Percentiles rank a stretch among this genome's conserved stretches.
phyloP scores from a whole-genome alignment of 768 basidiomycete genomes.

The Mycena galericulata region DNA sequence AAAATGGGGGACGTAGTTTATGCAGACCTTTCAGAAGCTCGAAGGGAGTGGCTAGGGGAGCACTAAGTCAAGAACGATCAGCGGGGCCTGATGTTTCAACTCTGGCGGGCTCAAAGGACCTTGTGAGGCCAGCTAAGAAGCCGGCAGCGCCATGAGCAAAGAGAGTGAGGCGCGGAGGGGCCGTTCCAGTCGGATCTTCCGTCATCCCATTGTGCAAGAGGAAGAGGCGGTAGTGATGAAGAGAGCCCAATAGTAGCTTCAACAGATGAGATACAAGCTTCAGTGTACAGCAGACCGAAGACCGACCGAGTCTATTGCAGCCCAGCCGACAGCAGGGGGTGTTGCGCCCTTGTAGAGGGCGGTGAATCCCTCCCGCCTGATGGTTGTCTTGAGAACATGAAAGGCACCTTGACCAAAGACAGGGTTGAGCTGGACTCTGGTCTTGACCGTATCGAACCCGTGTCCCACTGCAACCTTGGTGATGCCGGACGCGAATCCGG shows the following conservation, averaged over 20 bases:
- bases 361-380: slow-evolving; percentile 60
- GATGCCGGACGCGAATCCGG: slow-evolving; percentile 13
- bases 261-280: background rate
- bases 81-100: background rate
- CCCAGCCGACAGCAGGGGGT: slow-evolving; percentile 80
- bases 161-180: slow-evolving; percentile 68
- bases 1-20: slow-evolving; percentile 4
- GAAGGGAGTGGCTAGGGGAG: slow-evolving; percentile 79
- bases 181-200: slow-evolving; percentile 59
- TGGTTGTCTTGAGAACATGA: slow-evolving; percentile 9
- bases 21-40: slow-evolving; percentile 78
- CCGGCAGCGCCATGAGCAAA: slow-evolving; percentile 76
- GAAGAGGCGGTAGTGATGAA: slow-evolving; percentile 80
- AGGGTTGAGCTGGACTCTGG: slow-evolving; percentile 13
- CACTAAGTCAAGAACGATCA: slow-evolving; percentile 51
- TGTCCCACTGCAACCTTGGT: slow-evolving; percentile 78
- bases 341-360: slow-evolving; percentile 83
- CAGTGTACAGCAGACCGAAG: slow-evolving; percentile 41
- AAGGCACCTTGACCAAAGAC: slow-evolving; percentile 5
- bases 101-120: slow-evolving; percentile 50
- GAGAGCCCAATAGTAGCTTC: slow-evolving; percentile 54
- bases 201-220: slow-evolving; percentile 65
- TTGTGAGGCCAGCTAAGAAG: slow-evolving; percentile 76
- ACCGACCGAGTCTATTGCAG: slow-evolving; percentile 76
- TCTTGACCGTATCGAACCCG: slow-evolving; percentile 55